Evolutionary conservation across 2,329 filamentous ascomycete genomes (phyloP).

Genomic region (Colletotrichum musicola): DNA sequence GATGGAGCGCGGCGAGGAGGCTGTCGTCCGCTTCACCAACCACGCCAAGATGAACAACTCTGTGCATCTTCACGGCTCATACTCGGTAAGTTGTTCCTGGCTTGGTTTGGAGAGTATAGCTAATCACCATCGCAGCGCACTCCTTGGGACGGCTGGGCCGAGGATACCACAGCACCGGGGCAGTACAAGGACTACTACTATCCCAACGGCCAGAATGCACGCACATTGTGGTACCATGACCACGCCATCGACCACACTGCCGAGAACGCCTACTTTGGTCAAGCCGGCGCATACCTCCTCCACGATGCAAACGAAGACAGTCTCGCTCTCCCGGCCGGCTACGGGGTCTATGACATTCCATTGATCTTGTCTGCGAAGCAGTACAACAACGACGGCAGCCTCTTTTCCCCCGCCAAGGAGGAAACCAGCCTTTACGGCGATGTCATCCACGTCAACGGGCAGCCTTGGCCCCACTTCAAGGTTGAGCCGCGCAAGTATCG

Average conservation of each 20-base stretch:
- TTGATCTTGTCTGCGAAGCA: slow-evolving; percentile 58
- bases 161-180: slow-evolving; percentile 58
- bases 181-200: slow-evolving; percentile 70
- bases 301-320: slow-evolving; percentile 58
- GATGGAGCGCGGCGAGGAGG: slow-evolving; percentile 58
- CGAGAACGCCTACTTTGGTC: slow-evolving; percentile 64
- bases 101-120: neutral
- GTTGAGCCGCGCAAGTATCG: slow-evolving; percentile 69
- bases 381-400: slow-evolving; percentile 59
- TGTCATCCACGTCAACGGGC: slow-evolving; percentile 65
- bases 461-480: slow-evolving; percentile 65
- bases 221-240: slow-evolving; percentile 66
- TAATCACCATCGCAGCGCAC: slow-evolving; percentile 46
- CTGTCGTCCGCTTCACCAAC: slow-evolving; percentile 63
- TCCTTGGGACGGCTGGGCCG: slow-evolving; percentile 62
- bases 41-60: slow-evolving; percentile 53
- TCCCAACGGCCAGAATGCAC: slow-evolving; percentile 61
- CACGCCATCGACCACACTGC: slow-evolving; percentile 55
- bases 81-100: slow-evolving; percentile 44
- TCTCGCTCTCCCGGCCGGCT: slow-evolving; percentile 56
- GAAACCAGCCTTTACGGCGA: slow-evolving; percentile 61
- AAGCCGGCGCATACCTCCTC: slow-evolving; percentile 64
- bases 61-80: slow-evolving; percentile 64
- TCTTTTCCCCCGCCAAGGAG: slow-evolving; percentile 54
- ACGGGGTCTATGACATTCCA: slow-evolving; percentile 59